phyloP scores from a whole-genome alignment of 2,329 filamentous ascomycete genomes.

The Paecilomyces formosus region DNA sequence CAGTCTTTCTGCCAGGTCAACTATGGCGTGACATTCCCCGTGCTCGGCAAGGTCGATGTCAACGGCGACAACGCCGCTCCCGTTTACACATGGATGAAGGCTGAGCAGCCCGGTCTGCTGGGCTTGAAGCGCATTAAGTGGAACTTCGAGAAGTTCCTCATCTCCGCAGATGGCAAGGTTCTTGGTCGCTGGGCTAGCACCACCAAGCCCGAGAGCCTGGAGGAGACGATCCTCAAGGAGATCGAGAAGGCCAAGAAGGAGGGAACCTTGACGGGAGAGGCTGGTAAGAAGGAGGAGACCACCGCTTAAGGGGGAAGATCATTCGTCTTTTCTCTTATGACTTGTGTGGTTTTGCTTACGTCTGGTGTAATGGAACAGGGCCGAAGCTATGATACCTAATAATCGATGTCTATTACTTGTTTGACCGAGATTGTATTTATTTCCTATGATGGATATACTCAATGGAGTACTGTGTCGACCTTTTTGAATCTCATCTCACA shows the following conservation, averaged over 20 bases:
- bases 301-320: background rate
- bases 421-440: background rate
- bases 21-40: constrained; percentile 87
- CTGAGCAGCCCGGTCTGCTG: constrained; percentile 68
- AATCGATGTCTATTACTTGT: background rate
- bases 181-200: constrained; percentile 80
- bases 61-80: constrained; percentile 79
- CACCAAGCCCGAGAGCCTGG: constrained; percentile 75
- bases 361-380: background rate
- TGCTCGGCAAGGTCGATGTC: constrained; percentile 87
- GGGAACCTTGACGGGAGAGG: constrained; percentile 9
- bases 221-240: constrained; percentile 68
- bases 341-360: background rate
- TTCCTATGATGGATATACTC: background rate
- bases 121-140: constrained; percentile 92
- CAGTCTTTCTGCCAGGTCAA: constrained; percentile 84
- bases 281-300: background rate
- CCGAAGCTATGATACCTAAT: background rate
- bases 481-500: background rate
- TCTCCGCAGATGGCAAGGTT: constrained; percentile 79
- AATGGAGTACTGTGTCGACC: background rate
- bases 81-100: constrained; percentile 68
- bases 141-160: constrained; percentile 99
- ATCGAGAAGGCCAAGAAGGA: constrained; percentile 49
- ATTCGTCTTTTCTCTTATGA: background rate